These are phyloP conservation scores for Ustilago lituana DNA, from an alignment of 1,284 basidiomycete species.

Conservation along the genomic window DNA sequence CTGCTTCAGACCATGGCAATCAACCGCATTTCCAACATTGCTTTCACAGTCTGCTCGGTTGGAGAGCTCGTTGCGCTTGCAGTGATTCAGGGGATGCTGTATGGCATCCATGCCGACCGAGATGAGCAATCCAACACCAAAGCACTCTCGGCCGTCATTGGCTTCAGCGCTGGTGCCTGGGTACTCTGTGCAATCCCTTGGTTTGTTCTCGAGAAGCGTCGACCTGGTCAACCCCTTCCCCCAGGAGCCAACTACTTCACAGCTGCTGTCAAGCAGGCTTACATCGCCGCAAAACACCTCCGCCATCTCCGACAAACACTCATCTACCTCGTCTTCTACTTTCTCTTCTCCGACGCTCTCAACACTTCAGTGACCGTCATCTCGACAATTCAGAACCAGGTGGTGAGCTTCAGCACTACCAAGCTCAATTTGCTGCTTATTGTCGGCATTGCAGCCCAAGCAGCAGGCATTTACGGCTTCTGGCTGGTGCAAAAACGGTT, in stretches of 20 bases:
- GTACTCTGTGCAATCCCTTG: constrained; percentile 80
- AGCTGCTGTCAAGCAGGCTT: constrained; percentile 70
- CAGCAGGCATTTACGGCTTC: constrained; percentile 74
- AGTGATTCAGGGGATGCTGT: constrained; percentile 80
- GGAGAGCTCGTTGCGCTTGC: constrained; percentile 79
- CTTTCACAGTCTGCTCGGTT: constrained; percentile 79
- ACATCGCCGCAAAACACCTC: constrained; percentile 24
- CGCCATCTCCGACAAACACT: constrained; percentile 20
- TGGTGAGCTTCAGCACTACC: constrained; percentile 77
- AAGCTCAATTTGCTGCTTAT: constrained; percentile 77
- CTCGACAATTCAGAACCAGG: constrained; percentile 80
- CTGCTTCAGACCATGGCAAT: constrained; percentile 81
- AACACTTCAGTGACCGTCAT: constrained; percentile 83
- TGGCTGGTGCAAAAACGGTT: constrained; percentile 83
- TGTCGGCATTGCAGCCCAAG: constrained; percentile 80
- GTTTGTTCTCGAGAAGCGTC: constrained; percentile 71
- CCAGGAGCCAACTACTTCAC: constrained; percentile 75
- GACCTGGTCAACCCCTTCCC: constrained; percentile 70
- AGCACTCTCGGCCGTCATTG: constrained; percentile 69
- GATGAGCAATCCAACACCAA: constrained; percentile 68
- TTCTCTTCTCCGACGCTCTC: constrained; percentile 80
- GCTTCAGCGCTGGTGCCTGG: constrained; percentile 69
- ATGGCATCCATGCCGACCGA: constrained; percentile 71
- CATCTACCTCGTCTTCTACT: constrained; percentile 75
- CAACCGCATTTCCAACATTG: constrained; percentile 84